Percentiles rank a stretch among this genome's conserved stretches.
These are phyloP conservation scores for Xylaria sp. DNA, from an alignment of 2,329 filamentous ascomycete genomes.

Conservation along the genomic window DNA sequence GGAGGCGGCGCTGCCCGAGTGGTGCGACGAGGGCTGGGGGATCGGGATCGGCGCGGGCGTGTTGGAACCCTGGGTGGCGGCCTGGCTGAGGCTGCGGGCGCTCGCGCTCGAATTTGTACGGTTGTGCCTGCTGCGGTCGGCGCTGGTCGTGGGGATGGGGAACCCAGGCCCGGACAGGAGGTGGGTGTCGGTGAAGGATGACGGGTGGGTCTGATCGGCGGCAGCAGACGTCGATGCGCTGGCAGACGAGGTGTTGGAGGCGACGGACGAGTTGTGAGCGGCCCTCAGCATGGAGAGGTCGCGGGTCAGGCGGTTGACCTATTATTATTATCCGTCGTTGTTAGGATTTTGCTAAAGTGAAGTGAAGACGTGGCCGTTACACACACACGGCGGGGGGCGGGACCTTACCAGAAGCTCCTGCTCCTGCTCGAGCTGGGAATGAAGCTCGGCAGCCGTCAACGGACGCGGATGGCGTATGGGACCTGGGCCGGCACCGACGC, in stretches of 20 bases:
- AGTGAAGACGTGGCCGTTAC: background rate
- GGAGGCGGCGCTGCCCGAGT: conserved; percentile 43
- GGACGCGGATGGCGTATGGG: conserved; percentile 86
- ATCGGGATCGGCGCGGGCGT: conserved; percentile 38
- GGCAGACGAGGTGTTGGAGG: conserved; percentile 66
- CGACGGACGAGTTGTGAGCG: conserved; percentile 67
- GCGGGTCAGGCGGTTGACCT: conserved; percentile 92
- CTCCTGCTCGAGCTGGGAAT: conserved; percentile 89
- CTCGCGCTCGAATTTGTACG: conserved; percentile 62
- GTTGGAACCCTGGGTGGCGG: conserved; percentile 44
- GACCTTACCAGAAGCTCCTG: conserved; percentile 90
- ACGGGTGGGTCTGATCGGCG: conserved; percentile 45
- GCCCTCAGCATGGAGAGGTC: conserved; percentile 83
- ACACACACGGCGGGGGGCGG: background rate
- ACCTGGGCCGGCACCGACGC: conserved; percentile 61
- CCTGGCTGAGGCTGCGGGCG: conserved; percentile 51
- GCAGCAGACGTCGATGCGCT: conserved; percentile 55
- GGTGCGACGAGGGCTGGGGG: conserved; percentile 32
- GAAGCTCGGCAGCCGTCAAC: conserved; percentile 84
- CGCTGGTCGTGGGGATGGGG: conserved; percentile 55
- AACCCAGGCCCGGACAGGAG: conserved; percentile 61
- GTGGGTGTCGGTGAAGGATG: conserved; percentile 50
- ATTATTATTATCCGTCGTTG: conserved; percentile 4
- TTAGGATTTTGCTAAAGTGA: conserved; percentile 9
- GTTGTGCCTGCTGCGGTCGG: conserved; percentile 55